Evolutionary conservation across 2,329 filamentous ascomycete genomes (phyloP).

Genomic region (Monilinia fructicola): DNA sequence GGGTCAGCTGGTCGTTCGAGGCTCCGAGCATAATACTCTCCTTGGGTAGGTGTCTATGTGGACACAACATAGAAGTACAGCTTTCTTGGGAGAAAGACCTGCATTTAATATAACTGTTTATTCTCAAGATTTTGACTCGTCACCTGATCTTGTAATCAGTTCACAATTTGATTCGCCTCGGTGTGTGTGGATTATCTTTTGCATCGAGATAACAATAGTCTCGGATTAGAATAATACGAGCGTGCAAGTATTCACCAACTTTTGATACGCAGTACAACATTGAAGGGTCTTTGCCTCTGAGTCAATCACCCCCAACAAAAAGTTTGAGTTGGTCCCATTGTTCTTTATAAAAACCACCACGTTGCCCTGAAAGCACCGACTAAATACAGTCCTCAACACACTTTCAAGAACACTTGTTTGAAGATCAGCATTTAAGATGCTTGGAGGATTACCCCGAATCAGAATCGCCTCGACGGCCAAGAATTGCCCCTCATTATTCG

Average conservation of each 20-base stretch:
- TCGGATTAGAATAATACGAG: slow-evolving; percentile 18
- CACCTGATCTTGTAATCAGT: slow-evolving; percentile 23
- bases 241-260: slow-evolving; percentile 12
- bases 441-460: slow-evolving; percentile 12
- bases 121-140: slow-evolving; percentile 12
- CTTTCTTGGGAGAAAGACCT: slow-evolving; percentile 22
- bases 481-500: slow-evolving; percentile 7
- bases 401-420: slow-evolving; percentile 6
- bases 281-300: slow-evolving; percentile 1
- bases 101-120: slow-evolving; percentile 20
- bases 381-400: not conserved
- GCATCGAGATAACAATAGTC: slow-evolving; percentile 15
- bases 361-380: slow-evolving; percentile 1
- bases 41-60: slow-evolving; percentile 11
- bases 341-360: slow-evolving; percentile 17
- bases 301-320: slow-evolving; percentile 13
- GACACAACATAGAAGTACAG: slow-evolving; percentile 23
- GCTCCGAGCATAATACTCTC: slow-evolving; percentile 21
- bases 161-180: slow-evolving; percentile 6
- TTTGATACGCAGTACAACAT: slow-evolving; percentile 20
- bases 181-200: slow-evolving; percentile 20
- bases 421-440: slow-evolving; percentile 4
- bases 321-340: not conserved
- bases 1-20: slow-evolving; percentile 23
- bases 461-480: slow-evolving; percentile 15